Percentiles rank a stretch among this genome's conserved stretches.
Conservation (phyloP, 2,329 filamentous ascomycete species). For the Scolecobasidium constrictum region DNA sequence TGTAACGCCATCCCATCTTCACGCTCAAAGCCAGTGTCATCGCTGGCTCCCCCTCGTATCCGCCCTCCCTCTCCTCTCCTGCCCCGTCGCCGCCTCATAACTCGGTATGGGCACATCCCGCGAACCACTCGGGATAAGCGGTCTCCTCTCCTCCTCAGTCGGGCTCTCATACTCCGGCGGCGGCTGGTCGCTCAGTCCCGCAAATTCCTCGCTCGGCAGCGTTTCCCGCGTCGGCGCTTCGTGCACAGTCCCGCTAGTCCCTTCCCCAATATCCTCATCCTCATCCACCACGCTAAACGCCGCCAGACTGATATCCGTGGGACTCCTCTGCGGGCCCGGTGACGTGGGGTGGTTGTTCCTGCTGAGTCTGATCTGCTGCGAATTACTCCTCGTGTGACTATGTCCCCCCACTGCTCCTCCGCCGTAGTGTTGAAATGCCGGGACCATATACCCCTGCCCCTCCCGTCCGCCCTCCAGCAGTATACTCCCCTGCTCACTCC, state of each 20-base stretch:
- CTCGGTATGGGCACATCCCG: conserved; percentile 68
- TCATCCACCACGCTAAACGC: conserved; percentile 64
- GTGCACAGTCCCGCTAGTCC: conserved; percentile 41
- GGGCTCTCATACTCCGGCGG: conserved; percentile 41
- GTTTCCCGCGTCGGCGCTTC: conserved; percentile 33
- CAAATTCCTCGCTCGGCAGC: background rate
- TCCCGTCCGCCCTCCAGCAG: conserved; percentile 70
- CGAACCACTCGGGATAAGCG: conserved; percentile 10
- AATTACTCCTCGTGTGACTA: conserved; percentile 62
- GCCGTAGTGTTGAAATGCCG: conserved; percentile 14
- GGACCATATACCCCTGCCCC: conserved; percentile 37
- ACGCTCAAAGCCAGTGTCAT: too few species aligned
- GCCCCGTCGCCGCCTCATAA: conserved; percentile 62
- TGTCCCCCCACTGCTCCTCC: too few species aligned
- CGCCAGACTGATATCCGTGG: conserved; percentile 90
- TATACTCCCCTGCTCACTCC: conserved; percentile 93
- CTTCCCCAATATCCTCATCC: conserved; percentile 57
- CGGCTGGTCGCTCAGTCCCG: conserved; percentile 23
- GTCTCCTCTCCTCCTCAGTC: conserved; percentile 13
- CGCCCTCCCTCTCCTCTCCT: conserved; percentile 11
- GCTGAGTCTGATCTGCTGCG: conserved; percentile 57
- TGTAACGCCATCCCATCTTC: too few species aligned
- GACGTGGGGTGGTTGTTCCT: conserved; percentile 60
- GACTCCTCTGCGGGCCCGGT: conserved; percentile 79
- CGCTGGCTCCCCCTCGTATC: background rate